phyloP scores from a whole-genome alignment of 2,329 filamentous ascomycete genomes.

The Fusarium chuoi region DNA sequence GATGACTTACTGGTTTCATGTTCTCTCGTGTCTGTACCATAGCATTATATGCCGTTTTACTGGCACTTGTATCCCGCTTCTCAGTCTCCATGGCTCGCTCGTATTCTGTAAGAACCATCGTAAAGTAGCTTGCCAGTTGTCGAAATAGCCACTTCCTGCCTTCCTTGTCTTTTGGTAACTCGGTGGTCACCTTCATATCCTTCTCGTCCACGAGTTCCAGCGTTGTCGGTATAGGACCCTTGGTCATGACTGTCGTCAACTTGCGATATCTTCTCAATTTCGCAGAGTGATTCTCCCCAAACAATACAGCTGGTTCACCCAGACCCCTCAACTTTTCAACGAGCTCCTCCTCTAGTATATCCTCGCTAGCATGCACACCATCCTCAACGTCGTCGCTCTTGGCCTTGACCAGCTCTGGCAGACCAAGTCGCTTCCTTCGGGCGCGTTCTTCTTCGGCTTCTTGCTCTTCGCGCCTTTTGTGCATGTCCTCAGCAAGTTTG shows the following conservation, averaged over 20 bases:
- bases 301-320: constrained; percentile 78
- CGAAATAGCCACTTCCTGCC: constrained; percentile 79
- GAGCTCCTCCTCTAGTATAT: constrained; percentile 78
- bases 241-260: constrained; percentile 69
- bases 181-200: constrained; percentile 84
- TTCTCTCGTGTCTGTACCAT: constrained; percentile 91
- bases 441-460: constrained; percentile 78
- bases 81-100: constrained; percentile 78
- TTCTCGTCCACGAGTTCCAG: constrained; percentile 82
- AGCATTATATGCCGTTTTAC: constrained; percentile 82
- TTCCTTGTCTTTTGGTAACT: constrained; percentile 70
- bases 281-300: constrained; percentile 81
- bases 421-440: constrained; percentile 78
- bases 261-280: constrained; percentile 77
- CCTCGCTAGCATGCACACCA: constrained; percentile 62
- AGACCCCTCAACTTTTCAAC: constrained; percentile 73
- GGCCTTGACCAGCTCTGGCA: constrained; percentile 73
- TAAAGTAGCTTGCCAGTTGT: constrained; percentile 94
- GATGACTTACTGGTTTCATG: constrained; percentile 73
- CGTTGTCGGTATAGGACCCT: constrained; percentile 88
- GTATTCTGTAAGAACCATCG: constrained; percentile 93
- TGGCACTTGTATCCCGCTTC: constrained; percentile 73
- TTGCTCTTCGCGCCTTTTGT: constrained; percentile 73
- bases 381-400: constrained; percentile 56
- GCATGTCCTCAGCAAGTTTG: constrained; percentile 83